Evolutionary conservation across 2,329 filamentous ascomycete species (phyloP).

Genomic region (Fusarium vanettenii): DNA sequence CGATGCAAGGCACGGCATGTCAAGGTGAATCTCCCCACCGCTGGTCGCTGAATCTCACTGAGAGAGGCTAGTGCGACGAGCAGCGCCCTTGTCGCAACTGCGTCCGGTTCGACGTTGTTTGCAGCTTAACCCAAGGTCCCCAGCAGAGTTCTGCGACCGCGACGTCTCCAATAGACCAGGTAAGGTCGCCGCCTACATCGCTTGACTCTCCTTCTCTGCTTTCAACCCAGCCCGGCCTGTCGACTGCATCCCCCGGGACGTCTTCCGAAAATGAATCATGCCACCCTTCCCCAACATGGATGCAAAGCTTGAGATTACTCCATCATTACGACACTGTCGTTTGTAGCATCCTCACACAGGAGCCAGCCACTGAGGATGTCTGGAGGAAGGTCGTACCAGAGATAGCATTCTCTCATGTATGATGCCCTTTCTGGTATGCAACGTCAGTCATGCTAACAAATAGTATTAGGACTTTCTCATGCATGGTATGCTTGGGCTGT

Average conservation of each 20-base stretch:
- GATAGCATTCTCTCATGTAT: constrained; percentile 23
- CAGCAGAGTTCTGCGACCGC: background rate
- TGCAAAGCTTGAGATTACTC: constrained; percentile 27
- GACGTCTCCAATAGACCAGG: background rate
- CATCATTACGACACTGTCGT: constrained; percentile 27
- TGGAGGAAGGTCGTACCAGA: constrained; percentile 21
- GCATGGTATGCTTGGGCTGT: constrained; percentile 25
- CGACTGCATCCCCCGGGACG: background rate
- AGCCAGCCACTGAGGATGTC: background rate
- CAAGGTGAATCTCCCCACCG: constrained; percentile 10
- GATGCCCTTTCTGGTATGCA: background rate
- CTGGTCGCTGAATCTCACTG: background rate
- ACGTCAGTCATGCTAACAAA: background rate
- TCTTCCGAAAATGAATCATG: background rate
- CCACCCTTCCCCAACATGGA: constrained; percentile 12
- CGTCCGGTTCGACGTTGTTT: constrained; percentile 22
- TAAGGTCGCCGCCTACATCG: background rate
- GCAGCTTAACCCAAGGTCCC: constrained; percentile 17
- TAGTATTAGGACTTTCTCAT: constrained; percentile 22
- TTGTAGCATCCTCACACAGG: background rate
- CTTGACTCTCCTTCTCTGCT: background rate
- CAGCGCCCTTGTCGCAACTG: constrained; percentile 27
- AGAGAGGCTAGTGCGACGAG: constrained; percentile 26
- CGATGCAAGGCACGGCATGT: constrained; percentile 31
- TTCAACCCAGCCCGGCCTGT: background rate